Base-by-base conservation (phyloP, 1,284 basidiomycete genomes). In the Melampsora americana region DNA sequence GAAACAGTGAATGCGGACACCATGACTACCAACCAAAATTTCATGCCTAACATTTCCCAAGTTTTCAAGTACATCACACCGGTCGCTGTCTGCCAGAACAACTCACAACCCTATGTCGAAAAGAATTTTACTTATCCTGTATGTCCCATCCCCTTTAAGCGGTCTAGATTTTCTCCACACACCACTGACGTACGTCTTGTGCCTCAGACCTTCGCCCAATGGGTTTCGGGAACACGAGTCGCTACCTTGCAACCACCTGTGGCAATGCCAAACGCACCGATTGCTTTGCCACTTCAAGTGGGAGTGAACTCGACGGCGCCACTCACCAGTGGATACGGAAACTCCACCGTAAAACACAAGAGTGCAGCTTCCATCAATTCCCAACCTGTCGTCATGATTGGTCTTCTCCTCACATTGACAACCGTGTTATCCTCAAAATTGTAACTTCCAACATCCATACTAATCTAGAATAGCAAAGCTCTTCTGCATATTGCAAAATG, bases 91-190 rank as follows among this genome's bases (percentile, higher is more conserved):
- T 84, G 83, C 48, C 81, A 80, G 80, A 85, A 84, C 82, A 79
- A 77, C 78, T 84, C 84, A 16, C 77, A 81, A 50, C 85, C 85
- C 0, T 86, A 86, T 79, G 81, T 79, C n/a, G 85, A 86, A 80
- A 77, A 79, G 61, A 80, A 83, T 78, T 80, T 83, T 67, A 81
- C 80, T 60, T 85, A 81, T 80, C 81, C 81, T 61, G 72, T 75
- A 50, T 59, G 72, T 61, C n/a, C 26, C 50, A 23, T 39, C 2
- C 6, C 7, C 42, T 39, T 60, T 1, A 18, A 26, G 5, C 35
- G 23, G 5, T 42, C 4, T 65, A 9, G 56, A 44, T 46, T 50
- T 28, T 35, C 12, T 12, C 50, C 18, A n/a, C 14, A 53, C 18
- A 18, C 12, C 18, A 53, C 50, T 53, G 14, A 66, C 4, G 35